Percentiles rank a stretch among this genome's conserved stretches.
Evolutionary conservation across 768 basidiomycete species (phyloP).

Genomic region (Hypholoma fasciculare): DNA sequence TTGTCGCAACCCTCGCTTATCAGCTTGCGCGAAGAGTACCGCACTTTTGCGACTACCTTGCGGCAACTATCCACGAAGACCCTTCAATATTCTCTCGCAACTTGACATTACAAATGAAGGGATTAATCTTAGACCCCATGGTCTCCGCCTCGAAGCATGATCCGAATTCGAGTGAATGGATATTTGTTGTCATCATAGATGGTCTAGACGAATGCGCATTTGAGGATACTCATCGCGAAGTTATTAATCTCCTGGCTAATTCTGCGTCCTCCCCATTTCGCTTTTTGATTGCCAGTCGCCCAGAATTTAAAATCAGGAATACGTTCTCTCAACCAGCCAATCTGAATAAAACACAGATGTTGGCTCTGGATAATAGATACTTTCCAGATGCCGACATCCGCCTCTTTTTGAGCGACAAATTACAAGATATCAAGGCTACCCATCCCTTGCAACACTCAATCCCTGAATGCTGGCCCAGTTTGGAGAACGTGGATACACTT

Average conservation of each 20-base stretch:
- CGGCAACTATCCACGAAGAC: not conserved
- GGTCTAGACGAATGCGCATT: conserved; percentile 20
- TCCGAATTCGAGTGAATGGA: not conserved
- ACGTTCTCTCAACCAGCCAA: not conserved
- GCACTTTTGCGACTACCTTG: too few relatives aligned
- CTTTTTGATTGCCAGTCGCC: conserved; percentile 11
- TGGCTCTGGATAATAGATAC: conserved; percentile 7
- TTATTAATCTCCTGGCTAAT: not conserved
- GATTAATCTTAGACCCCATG: conserved; percentile 10
- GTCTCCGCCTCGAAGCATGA: not conserved
- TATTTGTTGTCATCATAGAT: conserved; percentile 13
- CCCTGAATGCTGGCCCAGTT: not conserved
- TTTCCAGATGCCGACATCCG: conserved; percentile 6
- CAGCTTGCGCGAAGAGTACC: too few relatives aligned
- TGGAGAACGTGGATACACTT: not conserved
- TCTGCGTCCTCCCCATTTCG: not conserved
- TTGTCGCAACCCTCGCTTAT: too few relatives aligned
- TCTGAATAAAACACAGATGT: not conserved
- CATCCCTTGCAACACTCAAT: not conserved
- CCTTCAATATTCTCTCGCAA: conserved; percentile 3
- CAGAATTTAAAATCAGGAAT: conserved; percentile 6
- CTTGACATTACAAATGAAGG: conserved; percentile 5
- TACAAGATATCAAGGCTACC: not conserved
- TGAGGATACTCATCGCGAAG: not conserved
- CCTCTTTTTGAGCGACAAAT: not conserved